Evolutionary conservation across 306 rosid genomes (phyloP).

Genomic region (Aeschynomene evenia): DNA sequence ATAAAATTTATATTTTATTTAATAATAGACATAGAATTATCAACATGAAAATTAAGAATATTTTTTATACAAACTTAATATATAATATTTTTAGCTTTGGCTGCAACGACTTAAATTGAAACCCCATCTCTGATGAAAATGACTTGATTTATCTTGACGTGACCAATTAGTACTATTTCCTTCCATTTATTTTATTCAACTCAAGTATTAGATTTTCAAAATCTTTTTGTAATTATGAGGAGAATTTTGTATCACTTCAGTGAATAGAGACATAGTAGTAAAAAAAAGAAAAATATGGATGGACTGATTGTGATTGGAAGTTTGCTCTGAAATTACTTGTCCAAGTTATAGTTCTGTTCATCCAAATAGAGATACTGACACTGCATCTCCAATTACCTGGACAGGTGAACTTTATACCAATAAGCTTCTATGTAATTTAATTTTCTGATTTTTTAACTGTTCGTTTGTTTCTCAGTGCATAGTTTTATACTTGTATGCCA

Average conservation of each 20-base stretch:
- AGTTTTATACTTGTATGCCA: not conserved
- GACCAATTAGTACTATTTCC: not conserved
- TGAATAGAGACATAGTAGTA: not conserved
- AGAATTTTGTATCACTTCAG: not conserved
- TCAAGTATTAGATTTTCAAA: too few relatives aligned
- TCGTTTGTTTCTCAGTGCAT: slow-evolving; percentile 13
- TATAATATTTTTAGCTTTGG: not conserved
- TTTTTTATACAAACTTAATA: too few relatives aligned
- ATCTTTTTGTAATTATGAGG: not conserved
- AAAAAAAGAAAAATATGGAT: not conserved
- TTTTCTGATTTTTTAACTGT: not conserved
- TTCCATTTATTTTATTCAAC: not conserved
- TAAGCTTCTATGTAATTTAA: not conserved
- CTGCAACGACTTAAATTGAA: not conserved
- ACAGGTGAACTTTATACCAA: slow-evolving; percentile 11
- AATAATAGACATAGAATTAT: too few relatives aligned
- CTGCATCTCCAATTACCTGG: not conserved
- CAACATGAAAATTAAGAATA: too few relatives aligned
- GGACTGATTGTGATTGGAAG: slow-evolving; percentile 7
- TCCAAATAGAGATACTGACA: slow-evolving; percentile 19
- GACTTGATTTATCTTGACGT: not conserved
- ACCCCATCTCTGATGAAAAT: not conserved
- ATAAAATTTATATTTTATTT: too few relatives aligned
- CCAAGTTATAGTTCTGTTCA: slow-evolving; percentile 14
- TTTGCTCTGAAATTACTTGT: slow-evolving; percentile 16